Evolutionary conservation across 495 filamentous ascomycete species (phyloP).

Genomic region (Hyaloscypha bicolor): DNA sequence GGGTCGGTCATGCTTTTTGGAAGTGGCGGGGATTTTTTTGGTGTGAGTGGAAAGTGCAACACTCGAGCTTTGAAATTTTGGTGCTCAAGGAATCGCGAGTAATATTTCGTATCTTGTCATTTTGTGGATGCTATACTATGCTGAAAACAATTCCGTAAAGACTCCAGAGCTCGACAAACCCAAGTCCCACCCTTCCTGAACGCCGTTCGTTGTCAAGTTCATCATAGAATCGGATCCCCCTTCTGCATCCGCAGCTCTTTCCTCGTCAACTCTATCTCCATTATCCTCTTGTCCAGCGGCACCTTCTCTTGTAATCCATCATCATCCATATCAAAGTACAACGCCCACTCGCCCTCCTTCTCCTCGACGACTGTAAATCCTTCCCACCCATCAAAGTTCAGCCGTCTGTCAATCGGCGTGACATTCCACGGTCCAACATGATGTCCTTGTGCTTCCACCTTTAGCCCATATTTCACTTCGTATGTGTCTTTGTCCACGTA

Average conservation of each 20-base stretch:
- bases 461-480: slow-evolving; percentile 55
- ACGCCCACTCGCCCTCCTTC: slow-evolving; percentile 41
- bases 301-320: slow-evolving; percentile 44
- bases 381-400: slow-evolving; percentile 57
- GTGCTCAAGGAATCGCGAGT: no score
- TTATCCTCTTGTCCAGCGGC: slow-evolving; percentile 32
- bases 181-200: background rate
- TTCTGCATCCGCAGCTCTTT: slow-evolving; percentile 42
- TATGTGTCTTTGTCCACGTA: slow-evolving; percentile 60
- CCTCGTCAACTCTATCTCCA: slow-evolving; percentile 46
- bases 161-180: slow-evolving; percentile 3
- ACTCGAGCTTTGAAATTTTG: no score
- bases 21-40: no score
- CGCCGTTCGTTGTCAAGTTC: background rate
- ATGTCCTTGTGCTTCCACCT: slow-evolving; percentile 46
- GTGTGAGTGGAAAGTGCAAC: no score
- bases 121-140: background rate
- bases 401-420: slow-evolving; percentile 54
- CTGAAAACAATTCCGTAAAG: background rate
- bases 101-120: no score
- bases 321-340: slow-evolving; percentile 52
- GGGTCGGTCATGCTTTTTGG: no score
- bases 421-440: slow-evolving; percentile 59
- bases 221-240: slow-evolving; percentile 28
- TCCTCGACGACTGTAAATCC: slow-evolving; percentile 49